Conservation (phyloP, 305 asterid genomes). For the Fraxinus baroniana region DNA sequence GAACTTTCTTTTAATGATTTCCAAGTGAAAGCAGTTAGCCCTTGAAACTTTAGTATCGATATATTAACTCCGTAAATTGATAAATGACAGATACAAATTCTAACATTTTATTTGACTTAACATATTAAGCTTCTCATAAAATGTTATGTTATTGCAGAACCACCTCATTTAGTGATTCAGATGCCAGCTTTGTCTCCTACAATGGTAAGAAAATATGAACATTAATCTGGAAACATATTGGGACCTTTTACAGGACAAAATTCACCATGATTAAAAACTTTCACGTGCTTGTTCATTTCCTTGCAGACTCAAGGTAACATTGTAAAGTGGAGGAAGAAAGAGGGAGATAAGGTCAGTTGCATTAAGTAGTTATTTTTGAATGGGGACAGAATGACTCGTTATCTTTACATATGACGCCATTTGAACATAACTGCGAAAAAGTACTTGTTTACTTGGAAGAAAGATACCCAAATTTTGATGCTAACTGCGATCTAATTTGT, state of each 20-base stretch:
- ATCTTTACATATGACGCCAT: not conserved
- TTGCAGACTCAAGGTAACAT: conserved; percentile 94
- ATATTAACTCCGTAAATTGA: not conserved
- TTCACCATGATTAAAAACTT: conserved; percentile 2
- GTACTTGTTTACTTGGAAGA: conserved; percentile 18
- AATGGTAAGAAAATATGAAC: conserved; percentile 61
- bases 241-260: not conserved
- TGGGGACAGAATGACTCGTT: not conserved
- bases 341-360: conserved; percentile 94
- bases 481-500: conserved; percentile 18
- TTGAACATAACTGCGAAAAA: conserved; percentile 18
- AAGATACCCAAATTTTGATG: conserved; percentile 9
- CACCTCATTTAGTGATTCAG: conserved; percentile 67
- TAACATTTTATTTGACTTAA: conserved; percentile 15
- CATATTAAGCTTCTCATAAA: conserved; percentile 6
- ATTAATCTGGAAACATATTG: not conserved
- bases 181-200: conserved; percentile 99
- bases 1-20: not conserved
- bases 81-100: conserved; percentile 16
- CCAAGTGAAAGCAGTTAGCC: conserved; percentile 11
- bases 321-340: conserved; percentile 89
- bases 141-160: conserved; percentile 49
- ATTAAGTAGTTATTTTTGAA: conserved; percentile 19
- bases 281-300: conserved; percentile 31
- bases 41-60: conserved; percentile 12